Conservation (phyloP, 331 rosid genomes). For the Telfairia occidentalis region DNA sequence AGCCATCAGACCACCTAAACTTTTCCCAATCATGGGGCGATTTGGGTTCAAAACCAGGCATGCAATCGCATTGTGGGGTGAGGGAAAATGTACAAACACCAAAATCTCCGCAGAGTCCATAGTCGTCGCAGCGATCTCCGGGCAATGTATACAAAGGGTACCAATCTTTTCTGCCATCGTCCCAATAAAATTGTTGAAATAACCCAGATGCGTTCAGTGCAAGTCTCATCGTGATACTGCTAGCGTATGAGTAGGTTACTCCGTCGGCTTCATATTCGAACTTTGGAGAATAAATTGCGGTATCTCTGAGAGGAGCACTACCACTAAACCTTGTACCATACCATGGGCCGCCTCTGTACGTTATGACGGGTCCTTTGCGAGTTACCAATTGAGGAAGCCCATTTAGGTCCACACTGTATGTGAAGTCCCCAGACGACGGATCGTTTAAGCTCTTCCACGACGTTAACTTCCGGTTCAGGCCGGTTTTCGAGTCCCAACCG, state of each 20-base stretch:
- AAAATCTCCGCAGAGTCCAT: constrained; percentile 38
- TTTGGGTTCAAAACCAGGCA: constrained; percentile 20
- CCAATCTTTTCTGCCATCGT: constrained; percentile 25
- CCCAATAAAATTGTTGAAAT: constrained; percentile 36
- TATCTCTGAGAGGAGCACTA: neutral
- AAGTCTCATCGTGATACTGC: constrained; percentile 25
- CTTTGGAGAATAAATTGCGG: constrained; percentile 27
- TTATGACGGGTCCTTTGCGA: neutral
- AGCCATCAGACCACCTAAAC: constrained; percentile 18
- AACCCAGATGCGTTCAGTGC: constrained; percentile 23
- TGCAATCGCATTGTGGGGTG: constrained; percentile 7
- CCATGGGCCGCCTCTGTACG: constrained; percentile 25
- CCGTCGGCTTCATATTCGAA: constrained; percentile 26
- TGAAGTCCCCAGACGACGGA: constrained; percentile 21
- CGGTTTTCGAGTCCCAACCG: constrained; percentile 19
- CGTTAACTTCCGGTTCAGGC: constrained; percentile 7
- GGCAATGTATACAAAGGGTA: constrained; percentile 20
- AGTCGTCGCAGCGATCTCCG: constrained; percentile 32
- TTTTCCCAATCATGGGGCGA: constrained; percentile 17
- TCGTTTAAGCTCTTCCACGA: constrained; percentile 17
- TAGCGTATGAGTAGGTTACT: constrained; percentile 31
- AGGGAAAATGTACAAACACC: constrained; percentile 15
- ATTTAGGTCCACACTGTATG: constrained; percentile 9
- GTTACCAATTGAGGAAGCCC: constrained; percentile 26
- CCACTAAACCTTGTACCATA: constrained; percentile 22